Conservation (phyloP, 2,329 filamentous ascomycete genomes). For the Ampelomyces quisqualis region DNA sequence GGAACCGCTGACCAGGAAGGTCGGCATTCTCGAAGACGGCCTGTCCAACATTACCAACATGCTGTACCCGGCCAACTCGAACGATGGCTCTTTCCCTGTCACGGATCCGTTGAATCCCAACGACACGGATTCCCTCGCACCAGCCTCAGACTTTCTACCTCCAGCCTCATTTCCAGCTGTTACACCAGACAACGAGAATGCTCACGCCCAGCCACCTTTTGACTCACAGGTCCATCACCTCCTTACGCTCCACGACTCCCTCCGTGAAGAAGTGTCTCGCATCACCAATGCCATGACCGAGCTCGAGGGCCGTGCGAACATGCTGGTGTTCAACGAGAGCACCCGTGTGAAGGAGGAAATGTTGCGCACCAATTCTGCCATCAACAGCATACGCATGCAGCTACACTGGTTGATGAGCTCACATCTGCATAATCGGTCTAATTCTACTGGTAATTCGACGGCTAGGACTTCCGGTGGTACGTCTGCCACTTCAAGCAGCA, state of each 20-base stretch:
- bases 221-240: slow-evolving; percentile 58
- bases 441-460: slow-evolving; percentile 26
- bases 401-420: slow-evolving; percentile 64
- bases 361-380: slow-evolving; percentile 60
- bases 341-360: slow-evolving; percentile 63
- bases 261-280: slow-evolving; percentile 60
- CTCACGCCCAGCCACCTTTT: slow-evolving; percentile 42
- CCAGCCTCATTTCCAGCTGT: slow-evolving; percentile 38
- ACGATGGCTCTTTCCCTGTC: slow-evolving; percentile 35
- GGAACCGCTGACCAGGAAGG: slow-evolving; percentile 46
- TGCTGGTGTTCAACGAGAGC: slow-evolving; percentile 64
- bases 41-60: slow-evolving; percentile 48
- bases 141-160: slow-evolving; percentile 38
- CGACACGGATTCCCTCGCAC: slow-evolving; percentile 38
- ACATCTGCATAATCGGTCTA: slow-evolving; percentile 50
- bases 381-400: slow-evolving; percentile 61
- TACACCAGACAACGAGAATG: slow-evolving; percentile 24
- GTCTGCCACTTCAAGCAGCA: slow-evolving; percentile 21
- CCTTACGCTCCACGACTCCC: slow-evolving; percentile 60
- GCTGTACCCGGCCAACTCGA: slow-evolving; percentile 40
- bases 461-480: slow-evolving; percentile 27
- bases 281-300: slow-evolving; percentile 58
- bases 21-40: slow-evolving; percentile 49
- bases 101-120: slow-evolving; percentile 39
- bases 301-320: slow-evolving; percentile 61